These are phyloP conservation scores for Nadsonia starkeyi-henricii DNA, from an alignment of 1,139 yeast genomes.

Conservation along the genomic window DNA sequence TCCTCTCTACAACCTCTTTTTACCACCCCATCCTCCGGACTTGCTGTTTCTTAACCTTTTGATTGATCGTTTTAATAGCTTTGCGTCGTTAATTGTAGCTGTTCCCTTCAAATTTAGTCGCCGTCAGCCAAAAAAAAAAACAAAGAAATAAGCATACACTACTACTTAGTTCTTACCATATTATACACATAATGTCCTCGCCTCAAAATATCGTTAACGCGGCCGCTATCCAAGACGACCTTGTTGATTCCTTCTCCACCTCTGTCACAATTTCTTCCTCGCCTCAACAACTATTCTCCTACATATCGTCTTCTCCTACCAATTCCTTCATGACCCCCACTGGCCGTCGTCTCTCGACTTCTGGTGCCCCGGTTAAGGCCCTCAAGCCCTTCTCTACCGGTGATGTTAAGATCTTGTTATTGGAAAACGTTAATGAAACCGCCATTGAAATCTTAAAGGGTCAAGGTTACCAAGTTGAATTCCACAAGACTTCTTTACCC, in stretches of 20 bases:
- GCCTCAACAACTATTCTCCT: slow-evolving; percentile 38
- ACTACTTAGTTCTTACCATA: too few species aligned
- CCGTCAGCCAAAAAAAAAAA: too few species aligned
- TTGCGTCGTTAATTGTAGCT: too few species aligned
- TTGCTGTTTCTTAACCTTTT: too few species aligned
- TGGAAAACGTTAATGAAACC: slow-evolving; percentile 87
- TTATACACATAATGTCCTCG: slow-evolving; percentile 6
- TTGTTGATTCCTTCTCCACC: not conserved
- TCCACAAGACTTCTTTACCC: slow-evolving; percentile 74
- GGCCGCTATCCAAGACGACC: not conserved
- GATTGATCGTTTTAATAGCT: too few species aligned
- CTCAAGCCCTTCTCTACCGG: slow-evolving; percentile 84
- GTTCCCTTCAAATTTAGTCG: too few species aligned
- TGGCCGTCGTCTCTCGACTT: slow-evolving; percentile 27
- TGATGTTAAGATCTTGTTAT: slow-evolving; percentile 76
- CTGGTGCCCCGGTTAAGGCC: slow-evolving; percentile 32
- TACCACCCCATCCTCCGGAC: too few species aligned
- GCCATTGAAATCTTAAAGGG: slow-evolving; percentile 73
- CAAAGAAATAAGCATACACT: too few species aligned
- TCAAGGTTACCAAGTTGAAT: slow-evolving; percentile 96
- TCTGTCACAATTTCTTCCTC: slow-evolving; percentile 51
- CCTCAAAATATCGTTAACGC: slow-evolving; percentile 23
- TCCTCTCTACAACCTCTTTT: too few species aligned
- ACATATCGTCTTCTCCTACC: slow-evolving; percentile 17
- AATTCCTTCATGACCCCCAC: slow-evolving; percentile 5